Conservation (phyloP, 1,284 basidiomycete genomes). For the Trichosporon sp. region DNA sequence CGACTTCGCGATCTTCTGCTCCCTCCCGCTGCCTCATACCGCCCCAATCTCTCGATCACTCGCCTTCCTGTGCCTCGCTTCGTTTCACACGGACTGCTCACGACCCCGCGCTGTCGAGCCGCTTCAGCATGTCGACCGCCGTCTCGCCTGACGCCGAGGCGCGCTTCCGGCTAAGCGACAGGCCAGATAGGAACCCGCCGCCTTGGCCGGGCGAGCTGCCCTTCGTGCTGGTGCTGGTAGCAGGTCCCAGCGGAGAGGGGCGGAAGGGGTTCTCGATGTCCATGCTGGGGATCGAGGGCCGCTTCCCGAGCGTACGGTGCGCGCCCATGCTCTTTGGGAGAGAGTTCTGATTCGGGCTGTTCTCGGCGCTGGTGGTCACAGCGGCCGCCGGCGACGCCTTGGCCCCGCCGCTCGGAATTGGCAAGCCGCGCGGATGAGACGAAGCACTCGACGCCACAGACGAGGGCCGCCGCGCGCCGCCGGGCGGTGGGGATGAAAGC, state of each 20-base stretch:
- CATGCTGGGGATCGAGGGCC: background rate
- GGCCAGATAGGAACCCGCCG: slow-evolving; percentile 17
- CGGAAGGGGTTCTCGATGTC: background rate
- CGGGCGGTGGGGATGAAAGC: slow-evolving; percentile 16
- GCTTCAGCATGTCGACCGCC: slow-evolving; percentile 19
- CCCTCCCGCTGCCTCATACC: too few relatives aligned
- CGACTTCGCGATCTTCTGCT: too few relatives aligned
- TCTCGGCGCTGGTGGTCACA: slow-evolving; percentile 28
- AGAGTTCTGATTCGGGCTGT: slow-evolving; percentile 8
- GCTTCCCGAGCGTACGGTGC: slow-evolving; percentile 4
- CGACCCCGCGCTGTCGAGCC: slow-evolving; percentile 4
- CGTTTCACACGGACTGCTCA: background rate
- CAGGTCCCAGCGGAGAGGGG: background rate
- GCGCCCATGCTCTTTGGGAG: background rate
- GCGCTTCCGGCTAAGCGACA: slow-evolving; percentile 16
- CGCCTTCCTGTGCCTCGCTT: too few relatives aligned
- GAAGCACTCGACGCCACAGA: slow-evolving; percentile 24
- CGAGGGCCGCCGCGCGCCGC: slow-evolving; percentile 26
- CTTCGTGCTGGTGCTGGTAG: background rate
- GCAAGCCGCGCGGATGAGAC: slow-evolving; percentile 25
- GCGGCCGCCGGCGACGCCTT: slow-evolving; percentile 36
- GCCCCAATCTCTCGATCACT: too few relatives aligned
- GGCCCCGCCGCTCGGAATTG: slow-evolving; percentile 18
- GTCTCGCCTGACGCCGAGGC: slow-evolving; percentile 4
- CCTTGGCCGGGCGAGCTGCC: background rate